phyloP scores from a whole-genome alignment of 2,329 filamentous ascomycete genomes.

The Aspergillus tamarii region DNA sequence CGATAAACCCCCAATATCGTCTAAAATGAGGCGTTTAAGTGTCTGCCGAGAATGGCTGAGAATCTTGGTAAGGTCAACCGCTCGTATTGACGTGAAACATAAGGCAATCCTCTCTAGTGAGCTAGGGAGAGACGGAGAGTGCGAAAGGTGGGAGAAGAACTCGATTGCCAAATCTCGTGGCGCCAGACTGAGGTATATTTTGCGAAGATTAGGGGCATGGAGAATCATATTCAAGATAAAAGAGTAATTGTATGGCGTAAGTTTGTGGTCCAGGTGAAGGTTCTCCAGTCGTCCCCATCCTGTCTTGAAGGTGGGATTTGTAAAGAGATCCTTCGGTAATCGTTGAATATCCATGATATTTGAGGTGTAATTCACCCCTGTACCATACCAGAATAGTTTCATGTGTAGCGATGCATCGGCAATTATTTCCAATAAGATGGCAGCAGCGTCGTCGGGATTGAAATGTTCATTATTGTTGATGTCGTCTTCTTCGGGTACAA shows the following conservation, averaged over 20 bases:
- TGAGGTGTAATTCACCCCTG: constrained; percentile 15
- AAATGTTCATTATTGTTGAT: neutral
- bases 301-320: constrained; percentile 6
- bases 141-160: constrained; percentile 12
- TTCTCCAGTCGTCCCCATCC: constrained; percentile 13
- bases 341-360: constrained; percentile 12
- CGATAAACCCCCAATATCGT: constrained; percentile 5
- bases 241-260: constrained; percentile 16
- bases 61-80: constrained; percentile 8
- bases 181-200: constrained; percentile 15
- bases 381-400: constrained; percentile 19
- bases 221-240: constrained; percentile 15
- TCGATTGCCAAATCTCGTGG: constrained; percentile 14
- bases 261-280: constrained; percentile 16
- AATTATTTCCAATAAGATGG: constrained; percentile 14
- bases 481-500: neutral
- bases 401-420: constrained; percentile 12
- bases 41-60: constrained; percentile 7
- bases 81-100: constrained; percentile 7
- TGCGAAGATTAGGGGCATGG: constrained; percentile 9
- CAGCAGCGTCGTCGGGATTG: constrained; percentile 14
- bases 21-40: constrained; percentile 6
- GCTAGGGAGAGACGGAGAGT: neutral
- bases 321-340: constrained; percentile 14
- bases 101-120: constrained; percentile 12